Base-by-base conservation (phyloP, 441 rosid species). In the Eruca vesicaria region DNA sequence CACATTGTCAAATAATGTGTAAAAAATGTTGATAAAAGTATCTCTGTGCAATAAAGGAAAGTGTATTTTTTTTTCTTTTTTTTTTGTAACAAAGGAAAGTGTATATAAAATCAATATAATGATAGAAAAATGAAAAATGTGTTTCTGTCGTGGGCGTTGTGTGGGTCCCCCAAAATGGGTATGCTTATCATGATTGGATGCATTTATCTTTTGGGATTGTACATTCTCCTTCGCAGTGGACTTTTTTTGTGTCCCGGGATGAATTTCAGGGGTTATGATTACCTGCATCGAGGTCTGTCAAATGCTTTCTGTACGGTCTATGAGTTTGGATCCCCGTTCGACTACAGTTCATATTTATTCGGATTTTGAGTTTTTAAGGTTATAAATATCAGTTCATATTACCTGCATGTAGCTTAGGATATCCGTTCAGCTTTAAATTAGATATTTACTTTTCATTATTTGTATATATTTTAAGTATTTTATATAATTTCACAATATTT, bases 91-190 rank as follows among this genome's bases (percentile, higher is more conserved):
- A 29, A 52, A 33, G 14, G 60, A 45, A 31, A 9, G 32, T 19
- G 15, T 19, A 62, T 61, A 61, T 33, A 33, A 62, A 63, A 26
- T 33, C 8, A 36, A 53, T 6, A 63, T 19, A 59, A 16, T 2
- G 3, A 50, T 18, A 8, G 12, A 50, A 57, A 73, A 73, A 43
- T 29, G n/a, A n/a, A 45, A 74, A 41, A 15, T 74, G 62, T 59
- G 66, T 32, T 33, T 32, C 55, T 59, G 78, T 19, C 52, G 78
- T 74, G 66, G 61, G 29, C 6, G 19, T 33, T 16, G 16, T 3
- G 15, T 75, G 73, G 68, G 73, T 50, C 78, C 78, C 73, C 26
- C 32, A 16, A 67, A 60, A 60, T 68, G 43, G 16, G 14, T 36
- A 12, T 12, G 26, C n/a, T 36, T 26, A 29, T 26, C 21, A 65